Conservation (phyloP, 306 rosid species). For the Astragalus membranaceus region DNA sequence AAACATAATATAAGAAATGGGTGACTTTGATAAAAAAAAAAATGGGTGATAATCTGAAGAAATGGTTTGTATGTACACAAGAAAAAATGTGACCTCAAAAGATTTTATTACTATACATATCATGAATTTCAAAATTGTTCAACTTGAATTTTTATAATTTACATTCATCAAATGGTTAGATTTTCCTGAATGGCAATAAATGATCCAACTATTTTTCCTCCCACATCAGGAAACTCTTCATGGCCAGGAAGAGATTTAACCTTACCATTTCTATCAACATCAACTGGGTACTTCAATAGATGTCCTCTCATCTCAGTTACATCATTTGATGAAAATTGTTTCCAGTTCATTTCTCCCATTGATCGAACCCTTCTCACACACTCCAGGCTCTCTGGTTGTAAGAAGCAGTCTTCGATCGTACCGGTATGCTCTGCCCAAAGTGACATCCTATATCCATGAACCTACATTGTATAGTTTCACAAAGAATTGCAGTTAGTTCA, state of each 20-base stretch:
- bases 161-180: conserved; percentile 61
- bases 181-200: conserved; percentile 85
- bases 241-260: conserved; percentile 66
- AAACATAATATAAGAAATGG: too few species aligned
- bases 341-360: conserved; percentile 80
- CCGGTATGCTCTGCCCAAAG: conserved; percentile 94
- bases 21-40: too few species aligned
- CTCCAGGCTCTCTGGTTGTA: conserved; percentile 72
- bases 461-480: conserved; percentile 34
- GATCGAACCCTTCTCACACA: conserved; percentile 68
- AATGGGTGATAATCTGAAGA: neutral
- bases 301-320: conserved; percentile 81
- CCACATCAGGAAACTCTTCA: conserved; percentile 87
- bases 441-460: conserved; percentile 91
- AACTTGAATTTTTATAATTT: conserved; percentile 16
- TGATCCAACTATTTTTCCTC: conserved; percentile 88
- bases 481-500: conserved; percentile 3
- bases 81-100: neutral
- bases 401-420: conserved; percentile 60
- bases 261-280: conserved; percentile 70
- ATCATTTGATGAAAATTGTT: conserved; percentile 59
- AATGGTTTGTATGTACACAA: neutral
- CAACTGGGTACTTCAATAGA: conserved; percentile 82
- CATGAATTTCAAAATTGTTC: conserved; percentile 19
- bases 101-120: neutral